Evolutionary conservation across 1,284 basidiomycete species (phyloP).

Genomic region (Mycosarcoma maydis): DNA sequence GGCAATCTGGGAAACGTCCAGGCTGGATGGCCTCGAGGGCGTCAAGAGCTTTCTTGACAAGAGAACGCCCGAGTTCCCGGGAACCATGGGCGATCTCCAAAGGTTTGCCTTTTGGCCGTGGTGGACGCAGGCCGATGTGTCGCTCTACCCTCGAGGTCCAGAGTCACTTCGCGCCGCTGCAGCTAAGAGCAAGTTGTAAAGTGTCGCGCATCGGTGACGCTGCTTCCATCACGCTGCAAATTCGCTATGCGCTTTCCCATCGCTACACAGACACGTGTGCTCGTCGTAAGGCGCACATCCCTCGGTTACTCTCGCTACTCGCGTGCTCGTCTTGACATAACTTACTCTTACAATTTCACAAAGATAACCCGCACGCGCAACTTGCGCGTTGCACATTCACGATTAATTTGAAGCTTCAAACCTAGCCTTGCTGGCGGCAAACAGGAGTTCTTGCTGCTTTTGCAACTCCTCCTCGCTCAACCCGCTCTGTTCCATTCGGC

Average conservation of each 20-base stretch:
- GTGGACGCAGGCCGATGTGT: constrained; percentile 51
- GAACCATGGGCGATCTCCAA: constrained; percentile 45
- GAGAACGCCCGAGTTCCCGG: constrained; percentile 37
- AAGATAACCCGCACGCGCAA: too few relatives aligned
- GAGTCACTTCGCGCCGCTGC: constrained; percentile 26
- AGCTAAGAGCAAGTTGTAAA: constrained; percentile 19
- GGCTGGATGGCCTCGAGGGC: constrained; percentile 50
- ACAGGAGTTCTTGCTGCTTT: constrained; percentile 86
- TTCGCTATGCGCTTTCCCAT: too few relatives aligned
- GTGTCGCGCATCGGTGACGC: too few relatives aligned
- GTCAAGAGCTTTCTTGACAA: constrained; percentile 54
- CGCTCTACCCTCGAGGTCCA: constrained; percentile 19
- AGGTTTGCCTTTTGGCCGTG: constrained; percentile 54
- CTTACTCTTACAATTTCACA: too few relatives aligned
- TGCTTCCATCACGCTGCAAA: too few relatives aligned
- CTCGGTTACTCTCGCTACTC: too few relatives aligned
- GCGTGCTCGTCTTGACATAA: too few relatives aligned
- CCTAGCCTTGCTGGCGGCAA: constrained; percentile 80
- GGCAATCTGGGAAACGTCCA: constrained; percentile 41
- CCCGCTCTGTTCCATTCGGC: constrained; percentile 79
- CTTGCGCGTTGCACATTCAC: too few relatives aligned
- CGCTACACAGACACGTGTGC: too few relatives aligned
- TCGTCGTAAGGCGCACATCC: too few relatives aligned
- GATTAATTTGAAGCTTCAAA: constrained; percentile 68
- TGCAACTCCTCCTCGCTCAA: constrained; percentile 89